Conservation (phyloP, 495 filamentous ascomycete genomes). For the Xylaria sp. region DNA sequence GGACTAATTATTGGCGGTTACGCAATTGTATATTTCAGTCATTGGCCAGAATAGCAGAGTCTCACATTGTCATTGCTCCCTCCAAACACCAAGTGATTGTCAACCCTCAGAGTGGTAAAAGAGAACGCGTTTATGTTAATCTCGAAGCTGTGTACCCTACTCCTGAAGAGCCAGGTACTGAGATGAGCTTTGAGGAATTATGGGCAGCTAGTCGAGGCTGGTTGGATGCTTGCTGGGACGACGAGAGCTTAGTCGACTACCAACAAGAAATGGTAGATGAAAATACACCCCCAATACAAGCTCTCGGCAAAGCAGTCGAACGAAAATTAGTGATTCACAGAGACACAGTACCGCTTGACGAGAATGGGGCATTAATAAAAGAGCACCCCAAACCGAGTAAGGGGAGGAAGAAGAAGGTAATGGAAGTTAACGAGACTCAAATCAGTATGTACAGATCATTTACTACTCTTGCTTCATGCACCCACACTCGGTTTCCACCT, state of each 20-base stretch:
- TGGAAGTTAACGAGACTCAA: slow-evolving; percentile 83
- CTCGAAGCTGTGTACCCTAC: slow-evolving; percentile 84
- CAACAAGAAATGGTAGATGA: slow-evolving; percentile 32
- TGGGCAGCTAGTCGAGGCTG: slow-evolving; percentile 81
- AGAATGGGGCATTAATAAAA: slow-evolving; percentile 56
- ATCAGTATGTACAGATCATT: slow-evolving; percentile 66
- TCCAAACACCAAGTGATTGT: slow-evolving; percentile 72
- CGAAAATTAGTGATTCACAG: slow-evolving; percentile 54
- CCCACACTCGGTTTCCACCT: background rate
- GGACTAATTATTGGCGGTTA: slow-evolving; percentile 86
- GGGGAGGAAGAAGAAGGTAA: slow-evolving; percentile 71
- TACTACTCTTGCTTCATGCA: background rate
- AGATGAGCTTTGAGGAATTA: slow-evolving; percentile 90
- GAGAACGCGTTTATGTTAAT: slow-evolving; percentile 86
- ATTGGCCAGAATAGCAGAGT: slow-evolving; percentile 57
- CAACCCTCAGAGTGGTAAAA: slow-evolving; percentile 78
- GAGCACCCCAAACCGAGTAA: slow-evolving; percentile 41
- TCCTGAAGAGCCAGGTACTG: slow-evolving; percentile 67
- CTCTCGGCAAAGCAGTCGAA: slow-evolving; percentile 37
- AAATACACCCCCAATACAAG: slow-evolving; percentile 34
- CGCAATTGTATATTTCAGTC: slow-evolving; percentile 59
- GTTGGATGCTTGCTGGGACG: slow-evolving; percentile 74
- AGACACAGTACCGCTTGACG: slow-evolving; percentile 54
- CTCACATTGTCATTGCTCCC: slow-evolving; percentile 56
- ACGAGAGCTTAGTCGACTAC: slow-evolving; percentile 40